Percentiles rank a stretch among this genome's conserved stretches.
Conservation (phyloP, 2,329 filamentous ascomycete genomes). For the Scopulariopsis brevicaulis region DNA sequence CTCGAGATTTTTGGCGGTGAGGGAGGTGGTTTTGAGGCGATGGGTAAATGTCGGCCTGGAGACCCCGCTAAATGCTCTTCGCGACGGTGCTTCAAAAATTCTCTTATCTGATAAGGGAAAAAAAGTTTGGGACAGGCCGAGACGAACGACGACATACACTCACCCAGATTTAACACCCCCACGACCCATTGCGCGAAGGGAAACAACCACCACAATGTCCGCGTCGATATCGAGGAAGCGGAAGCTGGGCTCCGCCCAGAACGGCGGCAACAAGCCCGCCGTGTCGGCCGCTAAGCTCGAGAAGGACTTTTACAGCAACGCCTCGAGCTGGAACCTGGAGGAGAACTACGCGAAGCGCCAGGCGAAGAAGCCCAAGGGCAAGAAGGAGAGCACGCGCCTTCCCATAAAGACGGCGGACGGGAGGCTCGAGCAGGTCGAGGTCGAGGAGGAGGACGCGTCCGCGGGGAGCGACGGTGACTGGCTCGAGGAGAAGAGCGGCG, state of each 20-base stretch:
- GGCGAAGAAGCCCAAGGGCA: constrained; percentile 64
- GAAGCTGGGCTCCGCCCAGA: neutral
- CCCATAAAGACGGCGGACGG: constrained; percentile 84
- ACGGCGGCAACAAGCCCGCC: neutral
- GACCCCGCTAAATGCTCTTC: neutral
- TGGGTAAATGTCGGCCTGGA: neutral
- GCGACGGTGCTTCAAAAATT: neutral
- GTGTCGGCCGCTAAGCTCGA: constrained; percentile 20
- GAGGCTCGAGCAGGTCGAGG: constrained; percentile 44
- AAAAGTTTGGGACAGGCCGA: neutral
- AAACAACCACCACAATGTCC: neutral
- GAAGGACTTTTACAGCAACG: constrained; percentile 60
- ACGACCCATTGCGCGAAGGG: neutral
- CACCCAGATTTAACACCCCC: neutral
- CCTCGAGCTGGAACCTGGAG: constrained; percentile 80
- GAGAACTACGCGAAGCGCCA: constrained; percentile 78
- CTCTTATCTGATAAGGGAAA: neutral
- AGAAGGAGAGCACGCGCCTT: constrained; percentile 49
- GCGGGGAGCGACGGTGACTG: constrained; percentile 41
- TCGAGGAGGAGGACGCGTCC: constrained; percentile 47
- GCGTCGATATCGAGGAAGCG: constrained; percentile 3
- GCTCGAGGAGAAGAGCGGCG: constrained; percentile 39
- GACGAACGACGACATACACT: neutral
- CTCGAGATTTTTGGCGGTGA: constrained; percentile 17
- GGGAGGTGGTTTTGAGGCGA: neutral